Evolutionary conservation across 1,139 yeast genomes (phyloP).

Genomic region (Pichia sp.): DNA sequence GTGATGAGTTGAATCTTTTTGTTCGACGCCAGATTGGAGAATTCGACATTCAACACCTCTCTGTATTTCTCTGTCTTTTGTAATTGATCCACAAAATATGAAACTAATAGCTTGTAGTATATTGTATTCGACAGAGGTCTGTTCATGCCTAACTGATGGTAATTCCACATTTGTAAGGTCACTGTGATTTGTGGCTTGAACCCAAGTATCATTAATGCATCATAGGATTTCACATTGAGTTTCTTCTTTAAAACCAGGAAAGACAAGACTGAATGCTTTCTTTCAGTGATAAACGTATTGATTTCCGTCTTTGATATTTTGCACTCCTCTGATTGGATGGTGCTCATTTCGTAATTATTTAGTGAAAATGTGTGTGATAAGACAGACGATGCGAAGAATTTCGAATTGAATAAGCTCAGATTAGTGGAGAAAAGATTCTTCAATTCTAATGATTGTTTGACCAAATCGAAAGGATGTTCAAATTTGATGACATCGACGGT

Average conservation of each 20-base stretch:
- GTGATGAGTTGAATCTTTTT: conserved; percentile 8
- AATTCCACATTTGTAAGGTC: conserved; percentile 6
- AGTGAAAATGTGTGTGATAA: neutral
- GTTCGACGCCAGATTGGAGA: conserved; percentile 8
- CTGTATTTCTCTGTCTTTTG: neutral
- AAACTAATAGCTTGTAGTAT: conserved; percentile 9
- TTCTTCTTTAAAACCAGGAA: neutral
- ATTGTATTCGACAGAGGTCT: neutral
- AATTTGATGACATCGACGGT: conserved; percentile 12
- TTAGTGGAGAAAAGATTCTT: neutral
- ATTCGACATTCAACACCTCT: conserved; percentile 14
- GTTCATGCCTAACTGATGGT: conserved; percentile 8
- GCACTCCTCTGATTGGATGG: neutral
- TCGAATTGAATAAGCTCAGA: neutral
- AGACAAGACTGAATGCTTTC: conserved; percentile 1
- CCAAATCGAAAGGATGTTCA: neutral
- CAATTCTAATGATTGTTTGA: conserved; percentile 3
- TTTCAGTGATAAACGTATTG: neutral
- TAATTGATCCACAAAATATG: neutral
- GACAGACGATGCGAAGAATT: conserved; percentile 1
- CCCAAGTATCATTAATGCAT: conserved; percentile 1
- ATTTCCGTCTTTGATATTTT: neutral
- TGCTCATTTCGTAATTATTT: conserved; percentile 2
- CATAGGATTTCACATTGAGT: conserved; percentile 2
- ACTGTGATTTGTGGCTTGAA: conserved; percentile 1